Base-by-base conservation (phyloP, 2,329 filamentous ascomycete genomes). In the Didymella arachidicola region DNA sequence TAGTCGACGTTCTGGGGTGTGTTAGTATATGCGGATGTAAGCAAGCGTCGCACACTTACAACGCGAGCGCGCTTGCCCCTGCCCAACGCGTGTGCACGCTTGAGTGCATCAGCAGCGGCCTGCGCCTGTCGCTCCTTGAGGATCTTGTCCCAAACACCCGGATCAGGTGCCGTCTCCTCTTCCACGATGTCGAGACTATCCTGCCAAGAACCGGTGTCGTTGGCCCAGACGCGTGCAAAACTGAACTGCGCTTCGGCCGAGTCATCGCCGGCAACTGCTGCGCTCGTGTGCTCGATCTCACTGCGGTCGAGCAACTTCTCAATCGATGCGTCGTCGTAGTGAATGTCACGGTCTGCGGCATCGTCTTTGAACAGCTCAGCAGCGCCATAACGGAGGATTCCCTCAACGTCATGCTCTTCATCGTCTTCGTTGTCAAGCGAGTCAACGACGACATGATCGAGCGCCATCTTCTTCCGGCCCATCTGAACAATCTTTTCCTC, bases 401-500 rank as follows among this genome's bases (percentile, higher is more conserved):
- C 91, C 68, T 96, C 93, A 4, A 98, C 79, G 70, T 98, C 93
- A 59, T 90, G 84, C 7, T 88, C 87, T 8, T 86, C 87, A 36
- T 94, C 86, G 44, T 95, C 90, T n/a, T 93, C 89, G 2, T 87
- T 86, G 57, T 93, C 92, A 86, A 99, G 92, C 52, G 87, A 89
- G 73, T 98, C 93, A 59, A 99, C 97, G 19, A 99, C 84, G 1
- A 95, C 91, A 75, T 98, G 93, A 69, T 99, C 95, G 0, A 99
- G 84, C 0, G 92, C 92, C 87, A 99, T 92, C 79, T 99, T 99
- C 78, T 92, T 96, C 68, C 92, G 90, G 6, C 95, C 95, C 67
- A 96, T 92, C 74, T 97, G 92, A 82, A 98, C 90, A 53, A 99
- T 98, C 72, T 94, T 93, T 78, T 99, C 95, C 74, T 99, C 95